Conservation (phyloP, 805 yeast species). For the Metschnikowia gelsemii region DNA sequence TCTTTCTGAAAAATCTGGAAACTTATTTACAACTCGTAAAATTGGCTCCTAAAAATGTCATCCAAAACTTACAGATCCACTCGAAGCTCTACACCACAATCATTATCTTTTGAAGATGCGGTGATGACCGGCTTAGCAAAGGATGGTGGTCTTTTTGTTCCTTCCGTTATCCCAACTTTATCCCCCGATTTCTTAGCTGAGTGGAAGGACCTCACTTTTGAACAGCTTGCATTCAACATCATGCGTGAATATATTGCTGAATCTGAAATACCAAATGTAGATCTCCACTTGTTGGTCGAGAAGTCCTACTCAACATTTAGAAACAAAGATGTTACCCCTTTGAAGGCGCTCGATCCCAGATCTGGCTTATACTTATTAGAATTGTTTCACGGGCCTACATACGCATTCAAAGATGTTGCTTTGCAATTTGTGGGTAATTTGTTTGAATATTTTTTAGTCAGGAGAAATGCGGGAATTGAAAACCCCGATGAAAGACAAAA, state of each 20-base stretch:
- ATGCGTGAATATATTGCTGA: constrained; percentile 73
- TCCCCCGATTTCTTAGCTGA: constrained; percentile 52
- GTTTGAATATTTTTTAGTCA: constrained; percentile 84
- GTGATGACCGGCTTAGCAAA: constrained; percentile 89
- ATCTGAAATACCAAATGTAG: constrained; percentile 71
- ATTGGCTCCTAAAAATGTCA: constrained; percentile 6
- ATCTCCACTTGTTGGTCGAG: constrained; percentile 58
- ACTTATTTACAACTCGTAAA: neutral
- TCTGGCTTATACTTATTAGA: constrained; percentile 75
- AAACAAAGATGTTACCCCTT: constrained; percentile 83
- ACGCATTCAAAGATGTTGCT: constrained; percentile 98
- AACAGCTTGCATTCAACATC: constrained; percentile 83
- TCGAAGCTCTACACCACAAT: constrained; percentile 54
- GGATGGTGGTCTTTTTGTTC: constrained; percentile 95
- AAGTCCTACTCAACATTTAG: constrained; percentile 91
- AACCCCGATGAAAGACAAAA: constrained; percentile 62
- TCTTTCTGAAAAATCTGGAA: neutral
- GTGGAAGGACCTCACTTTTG: constrained; percentile 78
- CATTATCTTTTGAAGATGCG: constrained; percentile 73
- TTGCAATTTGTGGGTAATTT: constrained; percentile 96
- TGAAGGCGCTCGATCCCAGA: constrained; percentile 57
- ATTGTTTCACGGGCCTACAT: constrained; percentile 98
- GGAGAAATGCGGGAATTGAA: constrained; percentile 60
- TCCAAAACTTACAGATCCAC: constrained; percentile 65
- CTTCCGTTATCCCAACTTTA: constrained; percentile 73